Evolutionary conservation across 2,329 filamentous ascomycete species (phyloP), one percentile per base, ranked within the genome.

Genomic region (Whalleya microplaca): DNA sequence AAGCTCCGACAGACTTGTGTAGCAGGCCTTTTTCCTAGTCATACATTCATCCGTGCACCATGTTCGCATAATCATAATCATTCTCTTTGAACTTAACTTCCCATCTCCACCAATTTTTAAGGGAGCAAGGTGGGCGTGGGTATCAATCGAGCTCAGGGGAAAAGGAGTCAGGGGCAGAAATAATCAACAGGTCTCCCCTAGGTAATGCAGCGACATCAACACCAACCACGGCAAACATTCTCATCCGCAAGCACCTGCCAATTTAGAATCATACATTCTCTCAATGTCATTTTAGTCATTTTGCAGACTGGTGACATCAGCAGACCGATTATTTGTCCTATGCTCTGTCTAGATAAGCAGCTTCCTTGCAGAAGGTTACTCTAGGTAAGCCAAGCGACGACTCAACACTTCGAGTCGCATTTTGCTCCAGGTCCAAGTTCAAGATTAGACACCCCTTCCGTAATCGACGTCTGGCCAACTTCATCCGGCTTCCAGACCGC

Each of bases 401-500:
- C 32, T 37, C 14, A 37, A 12, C 32, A 37, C 32, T 37, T 12
- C 14, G 14, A 32, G 10, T 27, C 19, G 18, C 12, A 14, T 20
- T 42, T 12, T 14, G 41, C 41, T 20, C 37, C 37, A 27, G 56
- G 51, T 18, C 18, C 23, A 42, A 21, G 20, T n/a, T 45, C n/a
- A 44, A 23, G 18, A 14, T 55, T 21, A 20, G 53, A 42, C 9
- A 46, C 42, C 21, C 6, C 18, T 18, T 41, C 37, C 3, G 21
- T 20, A n/a, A 8, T 12, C 14, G 20, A 21, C 4, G 44, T 8
- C 20, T 50, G 19, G 19, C 23, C 29, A n/a, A 9, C 41, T 51
- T 51, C 44, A 18, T 67, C 56, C 10, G 70, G 74, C 47, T 73
- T 67, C 79, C 79, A 81, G 18, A 80, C 73, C 9, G 78, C 79